Base-by-base conservation (phyloP, 2,329 filamentous ascomycete species). In the Pseudogymnoascus sp. region DNA sequence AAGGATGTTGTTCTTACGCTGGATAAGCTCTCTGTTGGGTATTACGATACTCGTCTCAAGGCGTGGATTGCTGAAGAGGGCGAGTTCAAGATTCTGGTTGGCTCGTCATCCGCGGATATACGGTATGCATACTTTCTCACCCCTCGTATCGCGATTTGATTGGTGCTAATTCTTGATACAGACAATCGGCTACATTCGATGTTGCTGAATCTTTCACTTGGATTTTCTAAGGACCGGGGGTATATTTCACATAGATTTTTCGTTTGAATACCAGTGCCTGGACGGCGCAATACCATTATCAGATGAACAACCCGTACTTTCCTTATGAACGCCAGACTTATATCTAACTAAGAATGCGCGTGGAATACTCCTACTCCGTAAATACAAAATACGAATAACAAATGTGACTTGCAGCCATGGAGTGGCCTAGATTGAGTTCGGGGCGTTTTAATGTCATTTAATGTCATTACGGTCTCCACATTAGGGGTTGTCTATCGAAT, bases 21-120 rank as follows among this genome's bases (percentile, higher is more conserved):
- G 4, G 74, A 79, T 64, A 79, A 77, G 67, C 75, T 80, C 61
- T 76, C 77, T 2, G 74, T 79, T 8, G 77, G 78, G 3, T 89
- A 88, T 71, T 89, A 85, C 65, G 84, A 89, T 64, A 82, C 81
- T 14, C 75, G 77, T 2, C 68, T 83, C 14, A 74, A 75, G 5
- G 78, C 76, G 5, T 89, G 86, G 86, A 80, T 88, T 64, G 85
- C 84, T 0, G 86, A 88, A 70, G 80, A 85, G 72, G 86, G 86
- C 1, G 69, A 67, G 2, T 89, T 88, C 69, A 75, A 81, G 61
- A 78, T 85, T 1, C 68, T 86, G 50, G 76, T 89, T 66, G 86
- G 84, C 2, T 79, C 84, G 7, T 85, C 81, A 47, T 83, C 83
- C 62, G 76, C 72, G 39, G 85, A 88, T 75, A 85, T 88, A 67